phyloP scores from a whole-genome alignment of 1,139 yeast genomes.

The Sugiyamaella japonica region DNA sequence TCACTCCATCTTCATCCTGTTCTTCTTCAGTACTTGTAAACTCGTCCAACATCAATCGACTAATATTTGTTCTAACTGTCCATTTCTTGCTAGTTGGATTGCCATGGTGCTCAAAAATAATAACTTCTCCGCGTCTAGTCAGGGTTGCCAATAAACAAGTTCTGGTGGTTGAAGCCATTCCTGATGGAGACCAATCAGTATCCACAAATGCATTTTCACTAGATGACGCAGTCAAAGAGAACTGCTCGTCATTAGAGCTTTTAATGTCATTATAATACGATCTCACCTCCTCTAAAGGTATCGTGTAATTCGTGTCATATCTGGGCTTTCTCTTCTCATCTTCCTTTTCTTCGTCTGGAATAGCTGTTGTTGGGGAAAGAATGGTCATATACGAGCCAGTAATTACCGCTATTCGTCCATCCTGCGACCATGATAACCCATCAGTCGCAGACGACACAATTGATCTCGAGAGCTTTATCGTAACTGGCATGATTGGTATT shows the following conservation, averaged over 20 bases:
- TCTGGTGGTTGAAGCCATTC: slow-evolving; percentile 21
- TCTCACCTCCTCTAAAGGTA: slow-evolving; percentile 21
- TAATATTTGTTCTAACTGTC: slow-evolving; percentile 21
- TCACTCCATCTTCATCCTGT: background rate
- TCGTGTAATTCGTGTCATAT: slow-evolving; percentile 25
- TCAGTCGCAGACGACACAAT: slow-evolving; percentile 24
- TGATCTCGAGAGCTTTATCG: slow-evolving; percentile 27
- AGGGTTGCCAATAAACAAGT: slow-evolving; percentile 16
- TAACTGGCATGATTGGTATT: slow-evolving; percentile 18
- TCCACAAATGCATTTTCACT: slow-evolving; percentile 27
- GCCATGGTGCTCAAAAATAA: slow-evolving; percentile 26
- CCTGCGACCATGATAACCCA: slow-evolving; percentile 31
- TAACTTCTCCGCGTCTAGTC: slow-evolving; percentile 27
- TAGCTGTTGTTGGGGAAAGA: slow-evolving; percentile 13
- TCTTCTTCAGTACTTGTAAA: background rate
- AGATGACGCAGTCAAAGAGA: slow-evolving; percentile 24
- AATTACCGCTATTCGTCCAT: slow-evolving; percentile 29
- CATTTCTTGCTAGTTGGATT: slow-evolving; percentile 26
- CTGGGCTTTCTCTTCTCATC: slow-evolving; percentile 18
- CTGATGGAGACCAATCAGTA: slow-evolving; percentile 32
- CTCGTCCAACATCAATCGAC: slow-evolving; percentile 18
- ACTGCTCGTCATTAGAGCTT: slow-evolving; percentile 21
- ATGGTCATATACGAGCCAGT: slow-evolving; percentile 24
- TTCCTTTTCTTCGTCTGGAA: slow-evolving; percentile 13
- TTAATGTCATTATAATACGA: slow-evolving; percentile 1